Percentiles rank a stretch among this genome's conserved stretches.
Conservation (phyloP, 2,329 filamentous ascomycete genomes). For the Pseudocercospora musae region DNA sequence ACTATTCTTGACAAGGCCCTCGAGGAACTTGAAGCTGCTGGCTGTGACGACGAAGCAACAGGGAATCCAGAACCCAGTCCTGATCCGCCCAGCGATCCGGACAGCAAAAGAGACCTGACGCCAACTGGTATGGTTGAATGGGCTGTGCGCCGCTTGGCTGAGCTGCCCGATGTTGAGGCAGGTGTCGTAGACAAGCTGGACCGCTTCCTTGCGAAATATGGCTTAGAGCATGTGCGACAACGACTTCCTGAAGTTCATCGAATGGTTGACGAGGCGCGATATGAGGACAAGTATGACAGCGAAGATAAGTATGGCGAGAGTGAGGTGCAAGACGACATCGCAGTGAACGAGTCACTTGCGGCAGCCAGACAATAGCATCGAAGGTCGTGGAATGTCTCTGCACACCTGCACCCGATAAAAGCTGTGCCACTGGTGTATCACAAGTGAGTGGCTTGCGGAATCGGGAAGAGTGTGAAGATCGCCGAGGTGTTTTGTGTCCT, state of each 20-base stretch:
- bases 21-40: slow-evolving; percentile 9
- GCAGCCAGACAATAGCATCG: neutral
- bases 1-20: slow-evolving; percentile 26
- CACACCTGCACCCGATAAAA: neutral
- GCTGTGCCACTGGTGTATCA: neutral
- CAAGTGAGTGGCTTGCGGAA: neutral
- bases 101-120: slow-evolving; percentile 3
- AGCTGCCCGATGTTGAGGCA: slow-evolving; percentile 14
- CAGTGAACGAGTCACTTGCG: neutral
- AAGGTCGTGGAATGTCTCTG: neutral
- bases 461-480: neutral
- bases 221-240: slow-evolving; percentile 15
- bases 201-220: slow-evolving; percentile 12
- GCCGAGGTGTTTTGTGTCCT: neutral
- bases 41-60: neutral
- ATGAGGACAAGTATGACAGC: neutral
- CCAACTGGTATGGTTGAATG: slow-evolving; percentile 20
- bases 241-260: slow-evolving; percentile 14
- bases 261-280: neutral
- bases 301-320: neutral
- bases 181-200: slow-evolving; percentile 14
- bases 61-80: neutral
- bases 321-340: neutral
- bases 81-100: neutral
- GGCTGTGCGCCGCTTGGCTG: slow-evolving; percentile 19